Evolutionary conservation across 2,329 filamentous ascomycete species (phyloP).

Genomic region (Aureobasidium sp.): DNA sequence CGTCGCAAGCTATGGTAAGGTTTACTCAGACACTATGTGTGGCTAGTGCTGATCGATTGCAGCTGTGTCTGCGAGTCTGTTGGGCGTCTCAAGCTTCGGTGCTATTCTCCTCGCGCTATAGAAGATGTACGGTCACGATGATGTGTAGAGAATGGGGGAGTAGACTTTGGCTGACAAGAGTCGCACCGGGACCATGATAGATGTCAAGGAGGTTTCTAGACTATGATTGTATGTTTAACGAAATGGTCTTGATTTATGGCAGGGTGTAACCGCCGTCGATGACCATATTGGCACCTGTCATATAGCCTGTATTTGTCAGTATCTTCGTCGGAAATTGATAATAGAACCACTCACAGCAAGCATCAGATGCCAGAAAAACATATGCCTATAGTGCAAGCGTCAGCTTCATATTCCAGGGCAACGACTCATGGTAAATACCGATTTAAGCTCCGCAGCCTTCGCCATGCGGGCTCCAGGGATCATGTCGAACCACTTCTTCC

Average conservation of each 20-base stretch:
- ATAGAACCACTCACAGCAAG: constrained; percentile 23
- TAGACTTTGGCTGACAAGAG: background rate
- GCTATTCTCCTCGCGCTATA: background rate
- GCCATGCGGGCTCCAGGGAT: constrained; percentile 52
- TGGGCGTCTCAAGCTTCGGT: background rate
- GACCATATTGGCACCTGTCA: constrained; percentile 42
- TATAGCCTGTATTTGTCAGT: constrained; percentile 30
- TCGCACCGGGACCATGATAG: background rate
- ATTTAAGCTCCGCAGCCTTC: constrained; percentile 65
- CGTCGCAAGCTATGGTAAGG: background rate
- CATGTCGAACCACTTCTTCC: constrained; percentile 51
- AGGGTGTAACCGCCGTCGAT: constrained; percentile 46
- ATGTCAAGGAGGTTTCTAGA: background rate
- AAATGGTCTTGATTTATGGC: constrained; percentile 16
- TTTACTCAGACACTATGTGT: background rate
- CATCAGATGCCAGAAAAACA: constrained; percentile 43
- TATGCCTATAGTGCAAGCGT: constrained; percentile 32
- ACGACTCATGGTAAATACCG: constrained; percentile 36
- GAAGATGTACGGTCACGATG: background rate
- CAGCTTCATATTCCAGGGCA: background rate
- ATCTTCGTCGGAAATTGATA: too few relatives aligned
- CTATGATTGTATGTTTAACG: background rate
- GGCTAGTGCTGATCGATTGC: background rate
- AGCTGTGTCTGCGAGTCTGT: background rate
- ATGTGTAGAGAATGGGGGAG: too few relatives aligned